These are phyloP conservation scores for Dactylellina cionopaga DNA, from an alignment of 2,329 filamentous ascomycete genomes.

Conservation along the genomic window DNA sequence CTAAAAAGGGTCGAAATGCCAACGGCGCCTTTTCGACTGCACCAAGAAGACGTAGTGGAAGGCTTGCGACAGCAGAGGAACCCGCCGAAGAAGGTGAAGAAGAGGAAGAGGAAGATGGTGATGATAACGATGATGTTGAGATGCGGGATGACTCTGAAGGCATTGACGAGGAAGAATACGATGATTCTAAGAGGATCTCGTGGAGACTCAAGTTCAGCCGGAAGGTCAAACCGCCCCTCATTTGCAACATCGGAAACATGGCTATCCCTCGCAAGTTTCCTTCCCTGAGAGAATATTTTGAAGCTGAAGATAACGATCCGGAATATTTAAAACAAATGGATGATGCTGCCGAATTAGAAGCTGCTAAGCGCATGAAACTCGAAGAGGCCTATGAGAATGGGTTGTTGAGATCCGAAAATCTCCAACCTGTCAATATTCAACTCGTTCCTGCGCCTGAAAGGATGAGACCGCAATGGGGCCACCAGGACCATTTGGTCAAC, in stretches of 20 bases:
- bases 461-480: conserved; percentile 81
- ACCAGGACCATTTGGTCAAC: conserved; percentile 82
- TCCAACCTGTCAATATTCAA: conserved; percentile 69
- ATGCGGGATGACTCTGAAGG: conserved; percentile 63
- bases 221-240: conserved; percentile 51
- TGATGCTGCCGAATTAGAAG: conserved; percentile 74
- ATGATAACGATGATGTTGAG: conserved; percentile 52
- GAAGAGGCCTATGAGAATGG: conserved; percentile 78
- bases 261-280: conserved; percentile 33
- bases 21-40: not conserved
- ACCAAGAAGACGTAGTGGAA: conserved; percentile 38
- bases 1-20: conserved; percentile 14
- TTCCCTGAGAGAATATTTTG: conserved; percentile 40
- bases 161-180: conserved; percentile 67
- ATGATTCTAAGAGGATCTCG: conserved; percentile 59
- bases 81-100: conserved; percentile 21
- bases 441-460: conserved; percentile 75
- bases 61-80: conserved; percentile 21
- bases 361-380: conserved; percentile 73
- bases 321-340: conserved; percentile 69
- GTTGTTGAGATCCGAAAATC: conserved; percentile 75
- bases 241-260: conserved; percentile 45
- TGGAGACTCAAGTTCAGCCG: conserved; percentile 52
- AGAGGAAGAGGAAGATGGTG: conserved; percentile 7
- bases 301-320: conserved; percentile 57